Evolutionary conservation across 176 grass and related monocot genomes (phyloP).

Genomic region (Carex myosuroides): DNA sequence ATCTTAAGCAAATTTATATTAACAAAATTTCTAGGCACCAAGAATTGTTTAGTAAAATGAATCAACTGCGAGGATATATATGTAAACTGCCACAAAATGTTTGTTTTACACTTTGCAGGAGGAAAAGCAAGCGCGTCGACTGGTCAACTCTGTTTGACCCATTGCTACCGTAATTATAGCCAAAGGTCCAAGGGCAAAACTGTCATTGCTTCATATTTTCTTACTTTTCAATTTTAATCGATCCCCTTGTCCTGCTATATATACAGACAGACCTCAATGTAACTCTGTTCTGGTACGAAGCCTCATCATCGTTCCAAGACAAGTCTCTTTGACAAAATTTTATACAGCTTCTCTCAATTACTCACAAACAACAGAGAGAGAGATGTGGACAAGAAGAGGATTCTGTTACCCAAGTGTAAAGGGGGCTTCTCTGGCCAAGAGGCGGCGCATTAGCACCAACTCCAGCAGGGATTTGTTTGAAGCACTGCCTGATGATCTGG

Average conservation of each 20-base stretch:
- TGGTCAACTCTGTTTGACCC: conserved; percentile 32
- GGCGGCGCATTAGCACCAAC: not conserved
- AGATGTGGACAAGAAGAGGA: not conserved
- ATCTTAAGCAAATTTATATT: not conserved
- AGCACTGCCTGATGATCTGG: conserved; percentile 53
- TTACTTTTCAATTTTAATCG: not conserved
- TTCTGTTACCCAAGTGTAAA: conserved; percentile 4
- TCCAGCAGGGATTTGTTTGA: conserved; percentile 37
- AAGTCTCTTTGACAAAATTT: not conserved
- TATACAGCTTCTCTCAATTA: not conserved
- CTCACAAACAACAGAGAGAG: not conserved
- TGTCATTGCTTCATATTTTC: not conserved
- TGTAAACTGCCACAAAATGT: not conserved
- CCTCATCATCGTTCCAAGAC: not conserved
- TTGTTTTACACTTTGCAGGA: not conserved
- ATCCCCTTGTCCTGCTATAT: not conserved
- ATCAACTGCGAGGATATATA: not conserved
- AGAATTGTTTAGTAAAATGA: not conserved
- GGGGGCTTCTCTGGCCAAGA: not conserved
- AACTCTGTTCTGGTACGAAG: not conserved
- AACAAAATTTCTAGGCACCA: not conserved
- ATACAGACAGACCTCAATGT: not conserved
- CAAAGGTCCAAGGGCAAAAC: not conserved
- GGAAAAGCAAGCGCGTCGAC: conserved; percentile 17
- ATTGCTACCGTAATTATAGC: not conserved